Conservation (phyloP, 148 eudicot genomes). For the Gaultheria prostrata region DNA sequence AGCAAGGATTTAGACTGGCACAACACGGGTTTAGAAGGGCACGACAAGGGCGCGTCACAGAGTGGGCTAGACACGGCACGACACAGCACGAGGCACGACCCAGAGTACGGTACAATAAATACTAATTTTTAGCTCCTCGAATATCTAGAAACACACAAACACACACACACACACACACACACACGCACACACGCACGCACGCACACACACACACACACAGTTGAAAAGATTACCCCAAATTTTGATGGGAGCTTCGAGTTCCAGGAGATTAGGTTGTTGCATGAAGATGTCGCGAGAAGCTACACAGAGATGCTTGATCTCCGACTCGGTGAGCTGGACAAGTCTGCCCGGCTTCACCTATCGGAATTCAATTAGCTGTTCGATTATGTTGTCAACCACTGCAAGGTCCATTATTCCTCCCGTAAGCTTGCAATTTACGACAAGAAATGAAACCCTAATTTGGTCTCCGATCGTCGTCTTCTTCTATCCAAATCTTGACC, state of each 20-base stretch:
- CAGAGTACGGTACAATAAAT: too few species aligned
- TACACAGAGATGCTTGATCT: slow-evolving; percentile 86
- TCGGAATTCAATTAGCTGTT: slow-evolving; percentile 76
- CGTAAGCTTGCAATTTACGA: neutral
- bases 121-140: neutral
- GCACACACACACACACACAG: neutral
- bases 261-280: slow-evolving; percentile 86
- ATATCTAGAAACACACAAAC: neutral
- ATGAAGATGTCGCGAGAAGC: slow-evolving; percentile 76
- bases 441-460: slow-evolving; percentile 5
- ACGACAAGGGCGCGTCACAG: too few species aligned
- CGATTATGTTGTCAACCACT: slow-evolving; percentile 71
- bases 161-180: too few species aligned
- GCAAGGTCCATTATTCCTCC: slow-evolving; percentile 50
- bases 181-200: too few species aligned
- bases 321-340: slow-evolving; percentile 82
- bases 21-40: too few species aligned
- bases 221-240: slow-evolving; percentile 63
- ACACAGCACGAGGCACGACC: too few species aligned
- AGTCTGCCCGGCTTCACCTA: slow-evolving; percentile 77
- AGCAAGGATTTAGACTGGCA: too few species aligned
- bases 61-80: too few species aligned
- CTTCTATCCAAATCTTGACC: neutral
- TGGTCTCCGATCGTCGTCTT: too few species aligned
- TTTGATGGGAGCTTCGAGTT: slow-evolving; percentile 90